phyloP scores from a whole-genome alignment of 768 basidiomycete species.

The Psilocybe subaeruginosa region DNA sequence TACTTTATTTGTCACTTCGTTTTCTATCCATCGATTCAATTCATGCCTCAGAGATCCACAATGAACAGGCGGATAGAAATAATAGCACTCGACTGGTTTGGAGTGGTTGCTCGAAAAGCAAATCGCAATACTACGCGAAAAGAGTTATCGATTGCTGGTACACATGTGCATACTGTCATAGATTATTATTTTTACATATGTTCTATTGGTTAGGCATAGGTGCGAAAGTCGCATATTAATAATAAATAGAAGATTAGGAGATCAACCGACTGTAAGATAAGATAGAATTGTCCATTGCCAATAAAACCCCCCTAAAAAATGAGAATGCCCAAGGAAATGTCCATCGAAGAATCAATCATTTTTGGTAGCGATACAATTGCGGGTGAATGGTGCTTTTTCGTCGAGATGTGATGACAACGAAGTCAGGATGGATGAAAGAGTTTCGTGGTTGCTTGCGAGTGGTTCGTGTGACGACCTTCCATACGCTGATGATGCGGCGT shows the following conservation, averaged over 20 bases:
- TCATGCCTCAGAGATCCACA: too few relatives aligned
- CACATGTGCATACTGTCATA: too few relatives aligned
- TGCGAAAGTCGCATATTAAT: not conserved
- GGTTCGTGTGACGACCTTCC: conserved; percentile 62
- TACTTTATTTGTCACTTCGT: too few relatives aligned
- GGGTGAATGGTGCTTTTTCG: conserved; percentile 50
- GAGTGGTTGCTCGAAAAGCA: too few relatives aligned
- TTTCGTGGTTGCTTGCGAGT: conserved; percentile 54
- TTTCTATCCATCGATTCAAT: too few relatives aligned
- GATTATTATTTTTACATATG: not conserved
- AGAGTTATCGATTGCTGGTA: too few relatives aligned
- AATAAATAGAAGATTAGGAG: conserved; percentile 2
- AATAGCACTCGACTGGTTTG: too few relatives aligned
- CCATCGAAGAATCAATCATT: not conserved
- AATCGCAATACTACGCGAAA: too few relatives aligned
- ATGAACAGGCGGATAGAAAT: too few relatives aligned
- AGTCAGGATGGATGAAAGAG: conserved; percentile 60
- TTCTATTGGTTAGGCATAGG: not conserved
- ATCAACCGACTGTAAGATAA: conserved; percentile 11
- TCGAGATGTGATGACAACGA: conserved; percentile 60
- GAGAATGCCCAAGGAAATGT: not conserved
- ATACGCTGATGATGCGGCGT: conserved; percentile 59
- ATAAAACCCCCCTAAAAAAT: not conserved
- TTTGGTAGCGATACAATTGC: conserved; percentile 22
- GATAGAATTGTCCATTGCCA: not conserved